Conservation (phyloP, 1,284 basidiomycete genomes). For the Inonotus hispidus region DNA sequence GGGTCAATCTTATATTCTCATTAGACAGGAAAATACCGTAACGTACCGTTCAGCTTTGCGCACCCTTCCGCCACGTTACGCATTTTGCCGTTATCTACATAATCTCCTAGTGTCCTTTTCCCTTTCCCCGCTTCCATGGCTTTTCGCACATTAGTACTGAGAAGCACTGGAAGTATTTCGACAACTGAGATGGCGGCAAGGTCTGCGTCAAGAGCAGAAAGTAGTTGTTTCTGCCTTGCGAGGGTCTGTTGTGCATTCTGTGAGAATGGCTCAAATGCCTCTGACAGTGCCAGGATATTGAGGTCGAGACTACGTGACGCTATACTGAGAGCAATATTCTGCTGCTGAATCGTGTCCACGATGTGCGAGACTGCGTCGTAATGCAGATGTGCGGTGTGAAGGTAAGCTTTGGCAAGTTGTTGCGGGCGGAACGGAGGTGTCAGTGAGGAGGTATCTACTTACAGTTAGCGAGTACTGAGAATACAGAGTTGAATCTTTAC, state of each 20-base stretch:
- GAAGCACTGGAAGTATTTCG: conserved; percentile 65
- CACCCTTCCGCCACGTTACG: conserved; percentile 72
- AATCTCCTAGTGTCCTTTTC: conserved; percentile 69
- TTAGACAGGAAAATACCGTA: neutral
- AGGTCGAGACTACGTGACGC: conserved; percentile 64
- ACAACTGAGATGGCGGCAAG: conserved; percentile 62
- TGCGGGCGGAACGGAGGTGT: conserved; percentile 67
- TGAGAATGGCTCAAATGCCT: conserved; percentile 63
- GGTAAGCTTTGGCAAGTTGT: conserved; percentile 57
- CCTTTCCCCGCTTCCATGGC: conserved; percentile 65
- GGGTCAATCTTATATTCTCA: conserved; percentile 24
- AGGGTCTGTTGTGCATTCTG: conserved; percentile 52
- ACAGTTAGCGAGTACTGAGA: neutral
- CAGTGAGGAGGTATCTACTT: conserved; percentile 52
- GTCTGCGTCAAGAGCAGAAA: conserved; percentile 60
- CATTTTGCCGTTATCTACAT: conserved; percentile 75
- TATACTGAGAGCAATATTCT: conserved; percentile 62
- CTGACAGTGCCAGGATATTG: conserved; percentile 60
- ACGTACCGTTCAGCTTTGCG: conserved; percentile 60
- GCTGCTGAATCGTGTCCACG: conserved; percentile 48
- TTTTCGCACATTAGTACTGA: conserved; percentile 56
- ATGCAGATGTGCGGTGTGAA: conserved; percentile 56
- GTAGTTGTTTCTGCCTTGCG: conserved; percentile 52
- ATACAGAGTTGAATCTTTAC: conserved; percentile 31
- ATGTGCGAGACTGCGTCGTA: conserved; percentile 50